Evolutionary conservation across 176 grass and related monocot genomes (phyloP).

Genomic region (Oryza australiensis): DNA sequence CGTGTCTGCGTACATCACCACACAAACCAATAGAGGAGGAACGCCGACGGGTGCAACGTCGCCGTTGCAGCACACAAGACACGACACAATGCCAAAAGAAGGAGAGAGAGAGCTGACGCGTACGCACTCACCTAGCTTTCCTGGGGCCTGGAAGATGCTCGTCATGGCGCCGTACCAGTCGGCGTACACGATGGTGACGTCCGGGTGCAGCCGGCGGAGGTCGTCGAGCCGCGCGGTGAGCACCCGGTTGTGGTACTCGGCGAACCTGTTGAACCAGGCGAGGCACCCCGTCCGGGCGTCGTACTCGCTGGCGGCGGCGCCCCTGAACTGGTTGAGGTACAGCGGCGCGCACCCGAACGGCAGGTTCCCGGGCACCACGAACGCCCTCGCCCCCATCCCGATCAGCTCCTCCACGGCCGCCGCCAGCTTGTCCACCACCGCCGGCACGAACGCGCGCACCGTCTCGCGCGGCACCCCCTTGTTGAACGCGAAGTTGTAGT

Average conservation of each 20-base stretch:
- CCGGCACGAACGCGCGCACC: constrained; percentile 47
- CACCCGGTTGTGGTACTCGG: constrained; percentile 57
- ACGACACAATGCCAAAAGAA: neutral
- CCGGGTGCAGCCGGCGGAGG: constrained; percentile 49
- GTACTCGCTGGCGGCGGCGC: constrained; percentile 36
- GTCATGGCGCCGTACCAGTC: constrained; percentile 71
- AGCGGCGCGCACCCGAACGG: constrained; percentile 68
- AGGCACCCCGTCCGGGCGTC: constrained; percentile 60
- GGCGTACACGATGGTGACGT: constrained; percentile 69
- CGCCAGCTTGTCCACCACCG: constrained; percentile 47
- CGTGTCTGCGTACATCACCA: neutral
- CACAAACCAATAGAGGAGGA: neutral
- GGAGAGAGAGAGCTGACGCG: neutral
- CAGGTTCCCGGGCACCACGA: constrained; percentile 81
- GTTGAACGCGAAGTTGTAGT: constrained; percentile 59
- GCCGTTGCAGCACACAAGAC: neutral
- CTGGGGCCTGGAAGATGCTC: constrained; percentile 48
- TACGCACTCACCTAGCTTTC: constrained; percentile 34
- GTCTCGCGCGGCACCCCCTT: neutral
- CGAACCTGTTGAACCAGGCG: constrained; percentile 63
- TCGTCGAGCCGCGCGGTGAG: constrained; percentile 41
- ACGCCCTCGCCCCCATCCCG: constrained; percentile 54
- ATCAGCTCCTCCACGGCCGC: constrained; percentile 56
- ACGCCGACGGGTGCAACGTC: constrained; percentile 17
- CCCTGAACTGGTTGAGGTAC: constrained; percentile 49